Conservation (phyloP, 2,329 filamentous ascomycete genomes). For the Fusarium sterilihyphosum region DNA sequence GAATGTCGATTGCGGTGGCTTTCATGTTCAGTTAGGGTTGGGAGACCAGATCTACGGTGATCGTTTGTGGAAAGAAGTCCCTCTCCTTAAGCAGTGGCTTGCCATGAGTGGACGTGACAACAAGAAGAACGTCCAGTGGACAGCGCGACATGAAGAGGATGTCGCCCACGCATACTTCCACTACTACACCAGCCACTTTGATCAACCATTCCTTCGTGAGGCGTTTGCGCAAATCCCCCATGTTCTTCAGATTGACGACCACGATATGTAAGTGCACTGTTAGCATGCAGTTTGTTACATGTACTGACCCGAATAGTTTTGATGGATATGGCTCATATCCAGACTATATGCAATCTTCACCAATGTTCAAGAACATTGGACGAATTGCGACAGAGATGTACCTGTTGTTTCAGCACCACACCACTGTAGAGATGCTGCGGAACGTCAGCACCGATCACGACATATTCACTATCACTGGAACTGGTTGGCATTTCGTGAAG, state of each 20-base stretch:
- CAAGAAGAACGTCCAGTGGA: conserved; percentile 90
- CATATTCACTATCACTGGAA: conserved; percentile 96
- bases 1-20: conserved; percentile 94
- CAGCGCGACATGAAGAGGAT: conserved; percentile 93
- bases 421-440: conserved; percentile 90
- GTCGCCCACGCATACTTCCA: conserved; percentile 97
- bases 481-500: conserved; percentile 98
- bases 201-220: conserved; percentile 93
- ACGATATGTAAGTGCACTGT: conserved; percentile 84
- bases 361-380: conserved; percentile 98
- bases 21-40: conserved; percentile 91
- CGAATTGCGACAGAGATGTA: conserved; percentile 98
- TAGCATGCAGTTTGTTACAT: neutral
- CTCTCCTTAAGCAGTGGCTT: conserved; percentile 93
- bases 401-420: conserved; percentile 97
- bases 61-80: conserved; percentile 94
- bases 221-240: conserved; percentile 98
- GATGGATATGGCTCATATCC: conserved; percentile 98
- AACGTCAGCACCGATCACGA: conserved; percentile 89
- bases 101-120: conserved; percentile 93
- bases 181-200: conserved; percentile 98
- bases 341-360: conserved; percentile 96
- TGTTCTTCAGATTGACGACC: conserved; percentile 91
- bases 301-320: conserved; percentile 67
- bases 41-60: conserved; percentile 97